Base-by-base conservation (phyloP, 2,329 filamentous ascomycete species). In the Madurella mycetomatis region DNA sequence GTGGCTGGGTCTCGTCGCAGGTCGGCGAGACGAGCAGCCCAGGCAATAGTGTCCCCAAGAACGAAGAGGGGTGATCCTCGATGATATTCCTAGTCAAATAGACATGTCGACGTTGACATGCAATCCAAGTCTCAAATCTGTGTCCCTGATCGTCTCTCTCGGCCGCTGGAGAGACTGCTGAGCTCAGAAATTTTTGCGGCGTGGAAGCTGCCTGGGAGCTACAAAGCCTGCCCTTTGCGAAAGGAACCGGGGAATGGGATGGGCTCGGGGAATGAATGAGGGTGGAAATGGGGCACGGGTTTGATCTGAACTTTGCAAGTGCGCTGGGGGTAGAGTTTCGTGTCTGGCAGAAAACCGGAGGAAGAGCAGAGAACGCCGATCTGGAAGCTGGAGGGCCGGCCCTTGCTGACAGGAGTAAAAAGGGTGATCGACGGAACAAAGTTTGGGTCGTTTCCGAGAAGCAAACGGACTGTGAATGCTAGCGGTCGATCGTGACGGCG, bases 351-450 rank as follows among this genome's bases (percentile, higher is more conserved):
- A 30, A 37, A 49, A 37, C 46, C 17, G 39, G 16, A 45, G 37
- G 42, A 47, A 45, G n/a, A 53, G 50, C 41, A 50, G 41, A 17
- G 40, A 49, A 53, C 17, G 50, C 37, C 42, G 55, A 49, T 61
- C 51, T 62, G 57, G 60, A 66, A 66, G 58, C 50, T 59, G 53
- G 66, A 70, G 67, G 67, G 58, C 67, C 66, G 58, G 69, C 66
- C 66, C 64, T 66, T 65, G 62, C 54, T 63, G 54, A 61, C 62
- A 19, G 39, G 50, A 47, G 54, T 47, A 60, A 60, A 47, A 55
- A 62, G 55, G 59, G 61, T 64, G 70, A 73, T 73, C 69, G 67
- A 66, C 70, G 62, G 67, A 71, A 70, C 64, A 65, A 65, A 65
- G 58, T 62, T 17, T 60, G 52, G 58, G 52, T 53, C 59, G 59